A percentile compares a stretch with the other conserved stretches of the same genome.
phyloP scores from a whole-genome alignment of 768 basidiomycete genomes.

The Lentinula boryana region DNA sequence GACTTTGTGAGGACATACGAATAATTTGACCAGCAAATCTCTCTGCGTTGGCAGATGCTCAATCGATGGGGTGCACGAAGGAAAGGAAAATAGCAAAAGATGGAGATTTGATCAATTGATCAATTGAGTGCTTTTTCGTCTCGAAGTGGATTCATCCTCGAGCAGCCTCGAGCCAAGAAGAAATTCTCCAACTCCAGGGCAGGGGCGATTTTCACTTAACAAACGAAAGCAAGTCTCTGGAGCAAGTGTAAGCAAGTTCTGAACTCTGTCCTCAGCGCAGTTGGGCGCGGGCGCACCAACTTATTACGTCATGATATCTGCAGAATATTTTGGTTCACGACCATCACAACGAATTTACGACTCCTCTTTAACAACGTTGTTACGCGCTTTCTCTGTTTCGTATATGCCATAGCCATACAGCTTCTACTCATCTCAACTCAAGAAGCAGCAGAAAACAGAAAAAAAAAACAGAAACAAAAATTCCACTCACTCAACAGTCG shows the following conservation, averaged over 20 bases:
- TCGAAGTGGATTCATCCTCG: too few species aligned
- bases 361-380: not conserved
- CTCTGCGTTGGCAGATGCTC: too few species aligned
- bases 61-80: too few species aligned
- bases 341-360: conserved; percentile 1
- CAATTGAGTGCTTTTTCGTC: too few species aligned
- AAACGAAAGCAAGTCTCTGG: too few species aligned
- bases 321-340: conserved; percentile 10
- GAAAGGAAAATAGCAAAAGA: too few species aligned
- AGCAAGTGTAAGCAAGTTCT: not conserved
- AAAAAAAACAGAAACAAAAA: not conserved
- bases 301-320: not conserved
- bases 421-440: not conserved
- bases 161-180: too few species aligned
- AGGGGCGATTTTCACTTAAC: too few species aligned
- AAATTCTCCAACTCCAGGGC: too few species aligned
- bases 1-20: too few species aligned
- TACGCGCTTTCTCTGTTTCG: not conserved
- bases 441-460: not conserved
- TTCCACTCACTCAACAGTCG: not conserved
- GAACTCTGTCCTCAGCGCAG: not conserved
- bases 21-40: too few species aligned
- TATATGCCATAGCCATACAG: not conserved
- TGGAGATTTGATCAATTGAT: too few species aligned
- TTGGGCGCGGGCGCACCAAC: not conserved